Evolutionary conservation across 345 rosid species (phyloP).

Genomic region (Murraya koenigii): DNA sequence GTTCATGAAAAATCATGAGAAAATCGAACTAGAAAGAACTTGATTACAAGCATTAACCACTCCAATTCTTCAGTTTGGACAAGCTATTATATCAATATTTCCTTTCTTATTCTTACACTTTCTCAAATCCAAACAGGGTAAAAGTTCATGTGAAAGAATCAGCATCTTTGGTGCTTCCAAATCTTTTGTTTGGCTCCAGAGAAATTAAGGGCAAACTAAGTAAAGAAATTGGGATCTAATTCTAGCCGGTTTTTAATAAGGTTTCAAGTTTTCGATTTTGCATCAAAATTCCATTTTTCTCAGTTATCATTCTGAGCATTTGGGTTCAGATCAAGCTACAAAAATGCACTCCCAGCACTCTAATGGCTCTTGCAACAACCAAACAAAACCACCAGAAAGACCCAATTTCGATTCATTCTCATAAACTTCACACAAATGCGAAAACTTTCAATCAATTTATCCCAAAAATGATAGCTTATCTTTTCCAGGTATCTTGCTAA

Average conservation of each 20-base stretch:
- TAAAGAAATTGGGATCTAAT: not conserved
- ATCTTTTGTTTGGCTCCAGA: not conserved
- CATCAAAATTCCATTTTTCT: not conserved
- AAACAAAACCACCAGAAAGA: not conserved
- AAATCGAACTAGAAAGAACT: not conserved
- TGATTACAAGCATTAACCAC: not conserved
- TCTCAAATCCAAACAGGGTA: constrained; percentile 9
- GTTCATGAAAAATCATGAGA: not conserved
- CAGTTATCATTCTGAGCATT: not conserved
- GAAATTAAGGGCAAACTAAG: not conserved
- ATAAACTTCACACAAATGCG: not conserved
- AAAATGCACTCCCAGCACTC: not conserved
- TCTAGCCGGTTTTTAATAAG: not conserved
- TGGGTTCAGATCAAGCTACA: not conserved
- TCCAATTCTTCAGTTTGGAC: not conserved
- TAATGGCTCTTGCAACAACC: not conserved
- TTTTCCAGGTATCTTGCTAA: not conserved
- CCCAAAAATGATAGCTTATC: not conserved
- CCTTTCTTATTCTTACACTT: not conserved
- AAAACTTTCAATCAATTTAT: not conserved
- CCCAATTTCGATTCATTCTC: not conserved
- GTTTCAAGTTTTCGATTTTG: not conserved
- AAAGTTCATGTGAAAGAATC: not conserved
- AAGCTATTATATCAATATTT: not conserved
- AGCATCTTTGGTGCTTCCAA: not conserved